Base-by-base conservation (phyloP, 805 yeast genomes). In the Starmerella kuoi region DNA sequence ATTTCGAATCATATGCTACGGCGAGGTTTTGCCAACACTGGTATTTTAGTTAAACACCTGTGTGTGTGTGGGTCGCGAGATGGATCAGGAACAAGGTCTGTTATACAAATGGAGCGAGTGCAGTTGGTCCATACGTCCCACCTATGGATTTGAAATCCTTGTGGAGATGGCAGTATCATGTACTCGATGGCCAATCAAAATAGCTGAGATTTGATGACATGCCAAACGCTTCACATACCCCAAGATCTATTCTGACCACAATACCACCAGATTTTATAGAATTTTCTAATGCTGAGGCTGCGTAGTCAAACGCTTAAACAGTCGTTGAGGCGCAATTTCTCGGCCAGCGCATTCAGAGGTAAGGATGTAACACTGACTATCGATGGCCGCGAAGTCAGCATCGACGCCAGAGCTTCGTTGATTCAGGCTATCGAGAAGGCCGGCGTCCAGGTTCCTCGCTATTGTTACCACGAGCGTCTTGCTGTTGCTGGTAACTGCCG, bases 401-500 rank as follows among this genome's bases (percentile, higher is more conserved):
- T 84, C 49, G 94, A 83, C 61, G 86, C 86, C 37, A 93, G 94
- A 2, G 74, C 93, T 34, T 79, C 93, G 17, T 77, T 84, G 48
- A 83, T 84, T 58, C 94, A 84, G 65, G 94, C 94, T 39, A 85
- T 88, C 50, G 94, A 84, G 58, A 77, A 79, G 64, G 94, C 94
- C 31, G 94, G 94, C 43, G 87, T 82, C 33, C 70, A 78, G 45
- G 79, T 84, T 39, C 94, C 94, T 32, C 73, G 94, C 52, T 84
- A 84, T 68, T 84, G 94, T 65, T 84, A 80, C 70, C 94, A 84
- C 64, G 94, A 84, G 57, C 82, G 83, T 63, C 72, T 84, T 51
- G 87, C 93, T 27, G 74, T 83, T 58, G 94, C 94, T 11, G 94
- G 94, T 59, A 84, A 83, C 67, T 83, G 94, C 63, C 78, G 94